phyloP scores from a whole-genome alignment of 2,329 filamentous ascomycete species.

The Whalleya microplaca region DNA sequence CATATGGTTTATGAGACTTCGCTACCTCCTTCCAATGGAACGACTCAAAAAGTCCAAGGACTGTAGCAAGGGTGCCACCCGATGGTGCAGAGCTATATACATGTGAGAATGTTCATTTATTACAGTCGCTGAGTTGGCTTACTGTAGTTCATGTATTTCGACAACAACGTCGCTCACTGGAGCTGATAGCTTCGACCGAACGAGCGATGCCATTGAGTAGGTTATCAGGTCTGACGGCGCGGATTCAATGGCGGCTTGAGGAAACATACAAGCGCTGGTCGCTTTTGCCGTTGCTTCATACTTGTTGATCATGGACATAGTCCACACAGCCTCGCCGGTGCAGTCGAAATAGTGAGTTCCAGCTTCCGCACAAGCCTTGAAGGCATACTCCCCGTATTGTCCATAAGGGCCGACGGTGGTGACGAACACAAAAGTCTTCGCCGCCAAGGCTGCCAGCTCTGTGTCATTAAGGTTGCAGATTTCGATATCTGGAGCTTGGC shows the following conservation, averaged over 20 bases:
- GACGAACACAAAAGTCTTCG: conserved; percentile 61
- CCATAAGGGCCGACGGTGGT: conserved; percentile 64
- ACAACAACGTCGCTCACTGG: conserved; percentile 59
- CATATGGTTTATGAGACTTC: conserved; percentile 53
- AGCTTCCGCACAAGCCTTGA: conserved; percentile 63
- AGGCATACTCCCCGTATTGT: conserved; percentile 59
- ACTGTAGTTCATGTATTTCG: conserved; percentile 49
- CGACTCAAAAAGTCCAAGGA: conserved; percentile 61
- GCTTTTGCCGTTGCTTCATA: conserved; percentile 57
- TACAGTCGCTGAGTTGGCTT: conserved; percentile 15
- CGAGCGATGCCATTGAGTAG: conserved; percentile 54
- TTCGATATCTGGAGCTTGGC: conserved; percentile 56
- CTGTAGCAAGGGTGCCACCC: conserved; percentile 71
- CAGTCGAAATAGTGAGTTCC: conserved; percentile 69
- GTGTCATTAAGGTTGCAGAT: conserved; percentile 50
- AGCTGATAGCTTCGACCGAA: conserved; percentile 54
- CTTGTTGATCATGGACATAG: conserved; percentile 62
- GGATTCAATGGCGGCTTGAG: conserved; percentile 66
- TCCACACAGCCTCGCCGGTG: conserved; percentile 64
- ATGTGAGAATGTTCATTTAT: conserved; percentile 9
- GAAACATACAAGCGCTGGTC: conserved; percentile 62
- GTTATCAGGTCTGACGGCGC: conserved; percentile 63
- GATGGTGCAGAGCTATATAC: conserved; percentile 52
- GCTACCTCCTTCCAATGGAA: conserved; percentile 54
- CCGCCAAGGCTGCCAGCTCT: conserved; percentile 53